Conservation (phyloP, 164 flowering plant genomes). For the Vitis riparia region DNA sequence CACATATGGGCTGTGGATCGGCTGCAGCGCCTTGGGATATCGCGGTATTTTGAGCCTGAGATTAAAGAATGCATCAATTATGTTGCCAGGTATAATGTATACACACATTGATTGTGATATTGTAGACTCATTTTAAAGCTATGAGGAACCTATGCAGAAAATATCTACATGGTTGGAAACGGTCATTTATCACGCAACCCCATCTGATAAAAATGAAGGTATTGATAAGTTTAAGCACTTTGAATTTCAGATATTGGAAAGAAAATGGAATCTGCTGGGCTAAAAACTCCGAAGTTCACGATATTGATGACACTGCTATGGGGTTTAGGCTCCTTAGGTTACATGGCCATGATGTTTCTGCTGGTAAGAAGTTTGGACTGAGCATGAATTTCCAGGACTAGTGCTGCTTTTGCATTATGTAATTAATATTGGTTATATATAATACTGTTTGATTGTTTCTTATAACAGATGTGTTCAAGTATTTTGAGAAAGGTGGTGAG, state of each 20-base stretch:
- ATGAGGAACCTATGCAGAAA: too few relatives aligned
- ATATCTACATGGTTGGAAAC: too few relatives aligned
- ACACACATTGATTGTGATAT: too few relatives aligned
- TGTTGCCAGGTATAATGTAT: conserved; percentile 43
- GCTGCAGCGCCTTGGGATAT: conserved; percentile 75
- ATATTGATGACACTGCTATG: conserved; percentile 94
- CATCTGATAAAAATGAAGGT: too few relatives aligned
- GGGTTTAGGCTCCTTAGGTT: conserved; percentile 77
- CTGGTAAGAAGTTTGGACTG: conserved; percentile 41
- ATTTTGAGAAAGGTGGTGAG: conserved; percentile 67
- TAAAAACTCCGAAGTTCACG: conserved; percentile 60
- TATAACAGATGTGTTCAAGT: conserved; percentile 57
- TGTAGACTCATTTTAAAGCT: too few relatives aligned
- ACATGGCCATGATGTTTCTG: conserved; percentile 73
- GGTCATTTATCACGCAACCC: too few relatives aligned
- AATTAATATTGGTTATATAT: background rate
- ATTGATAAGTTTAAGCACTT: background rate
- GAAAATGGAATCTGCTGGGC: conserved; percentile 89
- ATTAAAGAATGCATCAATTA: conserved; percentile 52
- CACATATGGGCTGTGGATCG: conserved; percentile 74
- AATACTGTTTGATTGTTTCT: background rate
- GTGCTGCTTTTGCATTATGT: background rate
- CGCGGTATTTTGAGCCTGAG: conserved; percentile 54
- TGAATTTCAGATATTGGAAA: conserved; percentile 60
- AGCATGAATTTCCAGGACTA: background rate